These are phyloP conservation scores for Globisporangium irregulare DNA, from an alignment of 352 stramenopile genomes.

Conservation along the genomic window DNA sequence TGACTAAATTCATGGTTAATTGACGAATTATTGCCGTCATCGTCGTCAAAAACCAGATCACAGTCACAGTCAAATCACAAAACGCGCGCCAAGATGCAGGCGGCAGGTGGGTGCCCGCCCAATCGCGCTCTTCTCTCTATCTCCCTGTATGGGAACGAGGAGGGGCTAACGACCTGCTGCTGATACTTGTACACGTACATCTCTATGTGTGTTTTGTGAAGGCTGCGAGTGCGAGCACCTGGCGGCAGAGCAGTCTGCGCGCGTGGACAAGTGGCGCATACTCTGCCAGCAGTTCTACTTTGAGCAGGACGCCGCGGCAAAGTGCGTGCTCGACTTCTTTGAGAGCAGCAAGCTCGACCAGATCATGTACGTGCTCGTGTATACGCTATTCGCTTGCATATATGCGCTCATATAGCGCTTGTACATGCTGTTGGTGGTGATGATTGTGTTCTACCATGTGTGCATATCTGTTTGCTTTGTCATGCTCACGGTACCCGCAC, in stretches of 20 bases:
- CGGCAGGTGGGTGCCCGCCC: background rate
- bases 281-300: slow-evolving; percentile 69
- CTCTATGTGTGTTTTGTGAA: background rate
- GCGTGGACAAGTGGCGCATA: slow-evolving; percentile 48
- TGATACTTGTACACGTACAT: background rate
- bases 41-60: background rate
- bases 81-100: background rate
- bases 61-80: background rate
- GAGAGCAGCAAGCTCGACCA: slow-evolving; percentile 62
- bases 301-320: slow-evolving; percentile 43
- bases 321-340: slow-evolving; percentile 69
- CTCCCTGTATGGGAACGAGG: background rate
- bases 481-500: no score
- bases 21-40: background rate
- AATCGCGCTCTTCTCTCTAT: background rate
- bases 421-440: background rate
- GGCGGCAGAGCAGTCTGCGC: slow-evolving; percentile 20
- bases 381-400: background rate
- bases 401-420: background rate
- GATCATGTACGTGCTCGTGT: slow-evolving; percentile 36
- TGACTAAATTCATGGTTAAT: background rate
- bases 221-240: slow-evolving; percentile 39
- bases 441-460: background rate
- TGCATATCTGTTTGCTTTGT: background rate
- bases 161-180: background rate